Base-by-base conservation (phyloP, 495 filamentous ascomycete species). In the Daldinia bambusicola region DNA sequence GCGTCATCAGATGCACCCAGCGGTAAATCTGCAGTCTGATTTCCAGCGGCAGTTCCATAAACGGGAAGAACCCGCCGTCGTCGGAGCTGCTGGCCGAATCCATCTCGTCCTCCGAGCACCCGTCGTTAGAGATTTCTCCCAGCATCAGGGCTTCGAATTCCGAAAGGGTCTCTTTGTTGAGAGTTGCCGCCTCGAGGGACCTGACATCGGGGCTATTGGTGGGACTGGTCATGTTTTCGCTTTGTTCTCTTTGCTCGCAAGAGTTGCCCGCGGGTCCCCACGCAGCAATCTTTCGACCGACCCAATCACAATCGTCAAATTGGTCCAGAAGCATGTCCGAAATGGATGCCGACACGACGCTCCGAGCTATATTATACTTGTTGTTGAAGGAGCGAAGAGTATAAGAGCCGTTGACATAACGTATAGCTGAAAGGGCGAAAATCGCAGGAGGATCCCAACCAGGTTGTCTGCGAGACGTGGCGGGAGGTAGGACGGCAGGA, bases 271-370 rank as follows among this genome's bases (percentile, higher is more conserved):
- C 18, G 26, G 1, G 26, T 22, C 40, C 36, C 70, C 66, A 69
- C n/a, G 70, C 57, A n/a, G 60, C 58, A 71, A 75, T 13, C 63
- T 75, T 63, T 60, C 74, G 41, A 30, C 72, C 22, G 73, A 83
- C 53, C 76, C 77, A 43, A 72, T 67, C 20, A 79, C 77, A 12
- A 80, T 80, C 31, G 80, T 85, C 52, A 61, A 82, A 2, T 82
- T 78, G 1, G 81, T 81, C 12, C 69, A 20, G 43, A 45, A 34
- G 2, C 70, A 69, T 69, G 20, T 45, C 45, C 16, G n/a, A n/a
- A 36, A 45, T 20, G 13, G 56, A 16, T 56, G 7, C 31, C 53
- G 31, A 56, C n/a, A 18, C 32, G 53, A 6, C 8, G n/a, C 2
- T 16, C 12, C 31, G 4, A 40, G 0, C 32, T 43, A 9, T 22